These are phyloP conservation scores for Hamamelis virginiana DNA, from an alignment of 164 flowering plant species.

Conservation along the genomic window DNA sequence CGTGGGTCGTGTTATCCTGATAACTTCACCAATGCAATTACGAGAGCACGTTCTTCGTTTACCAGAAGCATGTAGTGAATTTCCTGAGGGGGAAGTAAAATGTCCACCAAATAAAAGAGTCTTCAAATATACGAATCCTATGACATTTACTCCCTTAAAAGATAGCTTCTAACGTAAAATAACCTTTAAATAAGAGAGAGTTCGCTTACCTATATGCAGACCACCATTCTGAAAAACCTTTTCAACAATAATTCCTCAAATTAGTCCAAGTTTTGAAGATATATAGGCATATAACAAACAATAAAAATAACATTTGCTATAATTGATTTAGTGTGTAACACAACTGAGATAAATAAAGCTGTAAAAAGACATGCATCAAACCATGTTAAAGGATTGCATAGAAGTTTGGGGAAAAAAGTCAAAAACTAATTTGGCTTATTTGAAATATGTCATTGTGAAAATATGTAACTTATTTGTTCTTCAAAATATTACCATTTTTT, in stretches of 20 bases:
- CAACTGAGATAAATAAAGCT: background rate
- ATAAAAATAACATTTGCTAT: too few species aligned
- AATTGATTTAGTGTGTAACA: too few species aligned
- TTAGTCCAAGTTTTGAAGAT: conserved; percentile 12
- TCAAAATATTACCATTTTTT: too few species aligned
- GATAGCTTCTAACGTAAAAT: background rate
- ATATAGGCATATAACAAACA: background rate
- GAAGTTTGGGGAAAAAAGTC: too few species aligned
- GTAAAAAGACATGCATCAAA: too few species aligned
- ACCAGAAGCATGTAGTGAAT: conserved; percentile 9
- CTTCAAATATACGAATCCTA: background rate
- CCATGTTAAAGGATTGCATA: too few species aligned
- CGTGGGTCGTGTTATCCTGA: conserved; percentile 30
- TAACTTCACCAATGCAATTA: conserved; percentile 53
- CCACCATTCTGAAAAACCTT: conserved; percentile 41
- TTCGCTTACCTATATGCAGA: conserved; percentile 31
- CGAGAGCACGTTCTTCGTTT: conserved; percentile 15
- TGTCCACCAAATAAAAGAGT: background rate
- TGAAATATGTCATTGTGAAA: too few species aligned
- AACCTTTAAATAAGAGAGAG: background rate
- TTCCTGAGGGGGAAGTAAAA: conserved; percentile 26
- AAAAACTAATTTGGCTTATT: too few species aligned
- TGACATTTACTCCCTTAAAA: background rate
- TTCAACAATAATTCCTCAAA: conserved; percentile 6
- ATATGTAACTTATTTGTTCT: too few species aligned